A percentile compares a stretch with the other conserved stretches of the same genome.
Conservation (phyloP, 2,329 filamentous ascomycete genomes). For the Diplodia intermedia region DNA sequence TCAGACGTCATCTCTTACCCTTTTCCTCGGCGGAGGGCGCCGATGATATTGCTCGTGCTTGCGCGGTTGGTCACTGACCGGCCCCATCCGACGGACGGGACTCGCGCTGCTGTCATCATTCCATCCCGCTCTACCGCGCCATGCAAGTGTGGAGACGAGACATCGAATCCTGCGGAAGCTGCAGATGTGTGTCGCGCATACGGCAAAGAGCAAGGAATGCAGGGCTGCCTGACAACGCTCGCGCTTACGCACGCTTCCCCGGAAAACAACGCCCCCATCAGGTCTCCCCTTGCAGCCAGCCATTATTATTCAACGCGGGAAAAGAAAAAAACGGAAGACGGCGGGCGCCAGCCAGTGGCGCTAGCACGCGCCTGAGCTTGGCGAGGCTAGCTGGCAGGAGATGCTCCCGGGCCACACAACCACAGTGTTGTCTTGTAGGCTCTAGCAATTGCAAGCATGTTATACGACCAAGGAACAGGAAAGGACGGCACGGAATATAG, state of each 20-base stretch:
- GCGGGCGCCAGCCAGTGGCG: neutral
- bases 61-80: neutral
- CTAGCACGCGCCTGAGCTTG: neutral
- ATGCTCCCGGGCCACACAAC: neutral
- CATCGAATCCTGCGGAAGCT: neutral
- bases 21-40: neutral
- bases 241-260: slow-evolving; percentile 19
- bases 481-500: neutral
- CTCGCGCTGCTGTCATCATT: neutral
- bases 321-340: neutral
- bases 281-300: neutral
- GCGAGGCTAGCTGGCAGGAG: neutral
- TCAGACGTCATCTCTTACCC: neutral
- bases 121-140: neutral
- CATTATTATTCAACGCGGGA: neutral
- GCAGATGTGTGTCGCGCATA: slow-evolving; percentile 23
- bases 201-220: slow-evolving; percentile 2
- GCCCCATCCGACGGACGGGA: too few relatives aligned
- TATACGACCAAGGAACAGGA: neutral
- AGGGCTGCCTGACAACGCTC: slow-evolving; percentile 13
- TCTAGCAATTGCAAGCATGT: neutral
- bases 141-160: slow-evolving; percentile 8
- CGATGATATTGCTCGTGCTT: neutral
- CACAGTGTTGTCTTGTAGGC: neutral
- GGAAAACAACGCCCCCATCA: neutral